Percentiles rank a stretch among this genome's conserved stretches.
Evolutionary conservation across 768 basidiomycete species (phyloP).

Genomic region (Brasilioporus rufonigricans): DNA sequence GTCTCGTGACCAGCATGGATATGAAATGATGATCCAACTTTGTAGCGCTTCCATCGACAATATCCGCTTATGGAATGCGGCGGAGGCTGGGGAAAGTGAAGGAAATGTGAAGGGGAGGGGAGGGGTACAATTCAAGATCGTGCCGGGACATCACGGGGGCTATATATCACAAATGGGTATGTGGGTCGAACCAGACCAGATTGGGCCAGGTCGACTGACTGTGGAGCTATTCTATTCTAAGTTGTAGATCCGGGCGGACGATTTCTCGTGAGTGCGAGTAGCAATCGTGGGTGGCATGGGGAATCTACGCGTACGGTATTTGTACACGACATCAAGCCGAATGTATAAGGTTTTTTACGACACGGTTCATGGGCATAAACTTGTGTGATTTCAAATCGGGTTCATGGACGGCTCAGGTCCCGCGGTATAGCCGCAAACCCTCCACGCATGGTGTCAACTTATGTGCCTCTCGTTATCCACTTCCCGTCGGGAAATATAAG

Average conservation of each 20-base stretch:
- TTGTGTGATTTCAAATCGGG: slow-evolving; percentile 31
- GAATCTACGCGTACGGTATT: slow-evolving; percentile 88
- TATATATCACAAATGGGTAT: slow-evolving; percentile 89
- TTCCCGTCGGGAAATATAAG: slow-evolving; percentile 29
- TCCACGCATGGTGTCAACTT: slow-evolving; percentile 24
- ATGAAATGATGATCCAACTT: slow-evolving; percentile 20
- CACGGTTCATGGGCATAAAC: slow-evolving; percentile 15
- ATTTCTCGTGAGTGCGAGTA: slow-evolving; percentile 89
- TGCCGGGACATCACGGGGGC: slow-evolving; percentile 94
- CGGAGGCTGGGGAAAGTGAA: slow-evolving; percentile 70
- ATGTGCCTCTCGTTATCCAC: slow-evolving; percentile 32
- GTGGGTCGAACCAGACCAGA: slow-evolving; percentile 33
- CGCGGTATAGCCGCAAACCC: slow-evolving; percentile 31
- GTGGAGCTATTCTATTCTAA: slow-evolving; percentile 33
- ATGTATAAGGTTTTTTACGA: slow-evolving; percentile 35
- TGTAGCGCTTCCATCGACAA: slow-evolving; percentile 88
- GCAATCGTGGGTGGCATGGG: slow-evolving; percentile 92
- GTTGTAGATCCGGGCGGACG: slow-evolving; percentile 83
- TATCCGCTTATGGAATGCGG: slow-evolving; percentile 89
- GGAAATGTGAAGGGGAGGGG: slow-evolving; percentile 57
- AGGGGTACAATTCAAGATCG: slow-evolving; percentile 88
- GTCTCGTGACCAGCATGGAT: slow-evolving; percentile 13
- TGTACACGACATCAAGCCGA: slow-evolving; percentile 79
- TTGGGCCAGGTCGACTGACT: slow-evolving; percentile 23
- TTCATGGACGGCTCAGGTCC: slow-evolving; percentile 25